phyloP scores from a whole-genome alignment of 805 yeast genomes.

The Lachancea kluyveri region DNA sequence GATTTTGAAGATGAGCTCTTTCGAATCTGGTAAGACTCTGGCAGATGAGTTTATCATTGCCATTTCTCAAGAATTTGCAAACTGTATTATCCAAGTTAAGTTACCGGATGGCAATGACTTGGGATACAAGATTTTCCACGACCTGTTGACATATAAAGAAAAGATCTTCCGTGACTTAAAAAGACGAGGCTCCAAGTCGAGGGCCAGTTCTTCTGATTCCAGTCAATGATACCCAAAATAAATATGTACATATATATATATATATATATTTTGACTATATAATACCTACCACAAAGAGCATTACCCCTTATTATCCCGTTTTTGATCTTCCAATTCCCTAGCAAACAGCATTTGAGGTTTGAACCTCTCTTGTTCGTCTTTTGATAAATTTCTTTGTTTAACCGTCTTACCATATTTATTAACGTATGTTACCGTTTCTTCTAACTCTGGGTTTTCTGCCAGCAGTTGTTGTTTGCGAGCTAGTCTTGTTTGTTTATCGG shows the following conservation, averaged over 20 bases:
- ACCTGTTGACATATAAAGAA: slow-evolving; percentile 53
- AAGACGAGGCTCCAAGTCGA: slow-evolving; percentile 17
- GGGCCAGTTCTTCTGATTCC: slow-evolving; percentile 3
- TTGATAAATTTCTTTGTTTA: slow-evolving; percentile 17
- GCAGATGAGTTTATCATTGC: slow-evolving; percentile 35
- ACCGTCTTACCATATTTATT: slow-evolving; percentile 31
- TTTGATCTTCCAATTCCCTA: slow-evolving; percentile 11
- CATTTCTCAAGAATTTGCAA: slow-evolving; percentile 64
- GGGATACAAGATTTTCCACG: slow-evolving; percentile 52
- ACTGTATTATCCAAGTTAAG: slow-evolving; percentile 43
- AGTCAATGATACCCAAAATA: not conserved
- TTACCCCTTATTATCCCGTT: slow-evolving; percentile 2
- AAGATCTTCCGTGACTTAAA: slow-evolving; percentile 61
- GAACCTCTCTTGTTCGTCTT: slow-evolving; percentile 18
- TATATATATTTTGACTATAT: slow-evolving; percentile 2
- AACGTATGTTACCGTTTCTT: slow-evolving; percentile 24
- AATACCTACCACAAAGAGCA: slow-evolving; percentile 2
- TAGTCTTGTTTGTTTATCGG: slow-evolving; percentile 11
- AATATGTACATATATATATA: slow-evolving; percentile 1
- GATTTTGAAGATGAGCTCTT: slow-evolving; percentile 42
- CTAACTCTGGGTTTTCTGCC: slow-evolving; percentile 17
- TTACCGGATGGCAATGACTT: slow-evolving; percentile 52
- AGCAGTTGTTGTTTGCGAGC: slow-evolving; percentile 13
- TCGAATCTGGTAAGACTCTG: slow-evolving; percentile 23
- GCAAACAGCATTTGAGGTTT: slow-evolving; percentile 29